Conservation (phyloP, 164 flowering plant genomes). For the Piper betle region DNA sequence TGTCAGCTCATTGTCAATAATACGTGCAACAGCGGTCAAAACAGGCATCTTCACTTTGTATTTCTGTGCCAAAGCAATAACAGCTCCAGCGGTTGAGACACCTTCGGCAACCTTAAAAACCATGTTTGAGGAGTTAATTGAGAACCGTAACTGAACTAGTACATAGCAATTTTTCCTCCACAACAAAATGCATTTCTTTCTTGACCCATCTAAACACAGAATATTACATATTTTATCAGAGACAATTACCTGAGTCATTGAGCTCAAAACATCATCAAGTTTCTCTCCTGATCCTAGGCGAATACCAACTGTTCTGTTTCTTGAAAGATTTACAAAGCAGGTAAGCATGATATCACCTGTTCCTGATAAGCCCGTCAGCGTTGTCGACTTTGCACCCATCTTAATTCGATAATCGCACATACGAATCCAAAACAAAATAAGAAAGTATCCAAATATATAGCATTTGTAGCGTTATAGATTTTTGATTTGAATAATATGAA, state of each 20-base stretch:
- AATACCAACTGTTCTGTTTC: slow-evolving; percentile 90
- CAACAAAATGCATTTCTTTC: not conserved
- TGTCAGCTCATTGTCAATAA: slow-evolving; percentile 81
- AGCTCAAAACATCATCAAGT: slow-evolving; percentile 68
- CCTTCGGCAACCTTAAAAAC: slow-evolving; percentile 84
- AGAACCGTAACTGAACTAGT: not conserved
- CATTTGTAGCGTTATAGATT: not conserved
- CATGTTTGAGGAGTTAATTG: not conserved
- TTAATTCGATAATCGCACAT: slow-evolving; percentile 8
- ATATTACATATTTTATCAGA: too few species aligned
- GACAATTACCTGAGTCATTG: slow-evolving; percentile 77
- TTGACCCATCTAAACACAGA: not conserved
- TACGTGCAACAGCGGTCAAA: slow-evolving; percentile 89
- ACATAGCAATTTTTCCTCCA: not conserved
- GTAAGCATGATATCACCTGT: slow-evolving; percentile 98
- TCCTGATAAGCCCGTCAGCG: slow-evolving; percentile 87
- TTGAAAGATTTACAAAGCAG: slow-evolving; percentile 84
- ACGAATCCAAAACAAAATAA: not conserved
- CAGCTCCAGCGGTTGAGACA: slow-evolving; percentile 96
- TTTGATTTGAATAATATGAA: too few species aligned
- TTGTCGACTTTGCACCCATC: slow-evolving; percentile 97
- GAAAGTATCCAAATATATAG: not conserved
- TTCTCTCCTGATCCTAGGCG: slow-evolving; percentile 94
- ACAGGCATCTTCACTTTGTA: slow-evolving; percentile 96
- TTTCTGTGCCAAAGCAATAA: slow-evolving; percentile 86